A percentile compares a stretch with the other conserved stretches of the same genome.
phyloP scores from a whole-genome alignment of 306 rosid genomes.

The Dalbergia cochinchinensis region DNA sequence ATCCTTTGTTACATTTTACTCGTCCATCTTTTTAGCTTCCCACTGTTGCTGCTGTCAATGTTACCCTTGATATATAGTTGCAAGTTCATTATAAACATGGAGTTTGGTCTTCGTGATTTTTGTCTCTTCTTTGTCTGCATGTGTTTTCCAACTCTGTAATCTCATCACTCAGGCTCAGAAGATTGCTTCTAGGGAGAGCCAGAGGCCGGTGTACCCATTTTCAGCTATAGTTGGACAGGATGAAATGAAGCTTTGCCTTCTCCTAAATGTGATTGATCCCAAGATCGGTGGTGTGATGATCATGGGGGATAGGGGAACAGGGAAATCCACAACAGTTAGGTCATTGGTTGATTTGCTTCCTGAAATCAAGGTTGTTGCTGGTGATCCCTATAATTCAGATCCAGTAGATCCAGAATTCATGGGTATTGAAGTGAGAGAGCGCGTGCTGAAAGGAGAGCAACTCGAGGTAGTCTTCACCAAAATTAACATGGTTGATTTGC shows the following conservation, averaged over 20 bases:
- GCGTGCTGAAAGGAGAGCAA: slow-evolving; percentile 68
- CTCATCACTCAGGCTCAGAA: slow-evolving; percentile 62
- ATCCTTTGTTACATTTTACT: slow-evolving; percentile 1
- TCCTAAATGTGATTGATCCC: slow-evolving; percentile 91
- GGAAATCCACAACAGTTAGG: slow-evolving; percentile 89
- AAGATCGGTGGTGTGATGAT: slow-evolving; percentile 98
- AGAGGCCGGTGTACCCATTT: slow-evolving; percentile 94
- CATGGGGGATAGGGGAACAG: slow-evolving; percentile 98
- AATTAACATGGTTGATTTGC: slow-evolving; percentile 97
- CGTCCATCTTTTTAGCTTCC: background rate
- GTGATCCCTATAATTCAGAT: slow-evolving; percentile 93
- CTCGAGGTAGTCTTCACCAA: slow-evolving; percentile 69
- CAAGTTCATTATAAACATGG: background rate
- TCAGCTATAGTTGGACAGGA: slow-evolving; percentile 96
- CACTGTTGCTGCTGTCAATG: slow-evolving; percentile 4
- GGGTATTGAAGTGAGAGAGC: slow-evolving; percentile 87
- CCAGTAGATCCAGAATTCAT: slow-evolving; percentile 95
- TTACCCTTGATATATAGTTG: background rate
- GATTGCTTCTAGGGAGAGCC: slow-evolving; percentile 62
- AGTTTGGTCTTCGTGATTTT: background rate
- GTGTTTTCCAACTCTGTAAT: slow-evolving; percentile 12
- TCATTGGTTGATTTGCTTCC: slow-evolving; percentile 95
- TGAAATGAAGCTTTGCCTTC: slow-evolving; percentile 97
- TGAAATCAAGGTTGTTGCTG: slow-evolving; percentile 80
- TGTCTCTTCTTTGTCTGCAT: background rate